Evolutionary conservation across 2,329 filamentous ascomycete genomes (phyloP).

Genomic region (Chlorencoelia australis): DNA sequence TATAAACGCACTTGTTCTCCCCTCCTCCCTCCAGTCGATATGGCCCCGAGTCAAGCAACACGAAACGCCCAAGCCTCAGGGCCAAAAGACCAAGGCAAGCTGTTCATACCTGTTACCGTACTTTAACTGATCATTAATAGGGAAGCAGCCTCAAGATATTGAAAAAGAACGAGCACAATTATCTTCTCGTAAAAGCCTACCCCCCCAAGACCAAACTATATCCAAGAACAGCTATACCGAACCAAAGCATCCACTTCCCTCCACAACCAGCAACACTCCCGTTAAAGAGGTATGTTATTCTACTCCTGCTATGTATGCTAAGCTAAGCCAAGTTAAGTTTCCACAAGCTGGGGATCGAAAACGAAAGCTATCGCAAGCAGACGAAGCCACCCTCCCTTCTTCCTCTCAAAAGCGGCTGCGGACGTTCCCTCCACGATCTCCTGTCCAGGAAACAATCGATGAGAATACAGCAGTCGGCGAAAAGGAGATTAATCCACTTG

Average conservation of each 20-base stretch:
- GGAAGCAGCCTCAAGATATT: neutral
- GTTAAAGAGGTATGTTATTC: conserved; percentile 3
- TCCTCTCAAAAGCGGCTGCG: conserved; percentile 6
- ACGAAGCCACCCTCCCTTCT: neutral
- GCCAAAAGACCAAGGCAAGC: conserved; percentile 4
- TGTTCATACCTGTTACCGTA: neutral
- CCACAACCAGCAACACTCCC: neutral
- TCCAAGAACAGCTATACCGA: neutral
- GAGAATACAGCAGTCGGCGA: conserved; percentile 1
- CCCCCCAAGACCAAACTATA: neutral
- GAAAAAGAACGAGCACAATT: neutral
- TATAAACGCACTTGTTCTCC: neutral
- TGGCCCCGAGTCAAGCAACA: conserved; percentile 4
- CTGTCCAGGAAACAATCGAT: neutral
- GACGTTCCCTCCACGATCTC: conserved; percentile 2
- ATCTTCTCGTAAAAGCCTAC: conserved; percentile 23
- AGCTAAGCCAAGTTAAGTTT: no score
- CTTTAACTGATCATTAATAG: neutral
- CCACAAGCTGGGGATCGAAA: conserved; percentile 7
- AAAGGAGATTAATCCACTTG: no score
- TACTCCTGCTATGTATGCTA: conserved; percentile 11
- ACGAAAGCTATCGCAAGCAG: conserved; percentile 9
- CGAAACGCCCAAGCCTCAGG: conserved; percentile 1
- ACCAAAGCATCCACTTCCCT: no score
- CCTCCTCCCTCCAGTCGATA: conserved; percentile 9